These are phyloP conservation scores for Alternaria tenuissima DNA, from an alignment of 2,329 filamentous ascomycete species.

Conservation along the genomic window DNA sequence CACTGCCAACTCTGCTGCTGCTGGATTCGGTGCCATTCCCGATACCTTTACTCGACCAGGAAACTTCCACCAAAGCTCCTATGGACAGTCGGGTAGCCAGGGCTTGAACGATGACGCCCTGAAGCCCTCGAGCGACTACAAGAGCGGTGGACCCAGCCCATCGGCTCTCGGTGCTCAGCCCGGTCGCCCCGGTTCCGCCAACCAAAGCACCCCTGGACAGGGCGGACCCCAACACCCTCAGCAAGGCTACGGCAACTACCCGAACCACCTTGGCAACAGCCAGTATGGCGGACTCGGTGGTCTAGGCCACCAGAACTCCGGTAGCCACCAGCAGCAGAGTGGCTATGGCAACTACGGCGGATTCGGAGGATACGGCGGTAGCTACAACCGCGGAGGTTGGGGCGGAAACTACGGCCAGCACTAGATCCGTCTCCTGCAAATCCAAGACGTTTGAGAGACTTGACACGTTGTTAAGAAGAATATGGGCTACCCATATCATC, in stretches of 20 bases:
- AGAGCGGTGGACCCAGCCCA: slow-evolving; percentile 66
- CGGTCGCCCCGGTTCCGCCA: slow-evolving; percentile 69
- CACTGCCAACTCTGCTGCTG: slow-evolving; percentile 57
- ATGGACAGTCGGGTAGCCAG: slow-evolving; percentile 58
- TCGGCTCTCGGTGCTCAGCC: slow-evolving; percentile 65
- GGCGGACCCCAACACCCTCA: slow-evolving; percentile 64
- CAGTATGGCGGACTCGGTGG: slow-evolving; percentile 64
- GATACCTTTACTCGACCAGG: slow-evolving; percentile 68
- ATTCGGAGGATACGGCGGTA: slow-evolving; percentile 53
- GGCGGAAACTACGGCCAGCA: slow-evolving; percentile 58
- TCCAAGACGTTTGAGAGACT: slow-evolving; percentile 10
- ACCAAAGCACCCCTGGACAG: slow-evolving; percentile 65
- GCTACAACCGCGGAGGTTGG: slow-evolving; percentile 58
- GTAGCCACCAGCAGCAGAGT: slow-evolving; percentile 53
- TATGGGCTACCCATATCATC: slow-evolving; percentile 37
- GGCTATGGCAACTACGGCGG: slow-evolving; percentile 55
- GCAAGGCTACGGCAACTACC: slow-evolving; percentile 65
- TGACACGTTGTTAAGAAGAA: slow-evolving; percentile 15
- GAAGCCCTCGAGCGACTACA: slow-evolving; percentile 66
- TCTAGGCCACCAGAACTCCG: slow-evolving; percentile 58
- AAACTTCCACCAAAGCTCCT: slow-evolving; percentile 61
- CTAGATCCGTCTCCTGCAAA: slow-evolving; percentile 26
- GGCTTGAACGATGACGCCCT: slow-evolving; percentile 60
- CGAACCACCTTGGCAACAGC: slow-evolving; percentile 58
- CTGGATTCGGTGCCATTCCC: slow-evolving; percentile 61